A percentile compares a stretch with the other conserved stretches of the same genome.
Evolutionary conservation across 257 asterid genomes (phyloP).

Genomic region (Forsythia suspensa): DNA sequence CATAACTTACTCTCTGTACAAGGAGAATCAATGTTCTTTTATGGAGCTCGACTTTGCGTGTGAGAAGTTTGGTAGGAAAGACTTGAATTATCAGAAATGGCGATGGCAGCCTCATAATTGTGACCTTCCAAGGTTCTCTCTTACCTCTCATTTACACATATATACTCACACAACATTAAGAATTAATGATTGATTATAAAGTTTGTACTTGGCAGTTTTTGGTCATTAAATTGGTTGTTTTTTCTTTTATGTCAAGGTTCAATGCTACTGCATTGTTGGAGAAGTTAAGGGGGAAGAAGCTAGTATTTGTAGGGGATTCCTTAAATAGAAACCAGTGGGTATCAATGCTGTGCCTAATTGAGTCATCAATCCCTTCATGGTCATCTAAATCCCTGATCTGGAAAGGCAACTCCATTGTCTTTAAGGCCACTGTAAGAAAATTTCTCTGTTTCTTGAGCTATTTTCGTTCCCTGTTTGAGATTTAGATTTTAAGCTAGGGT

Average conservation of each 20-base stretch:
- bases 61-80: conserved; percentile 34
- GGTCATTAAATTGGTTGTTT: background rate
- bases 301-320: conserved; percentile 50
- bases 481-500: background rate
- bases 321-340: conserved; percentile 44
- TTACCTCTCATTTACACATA: background rate
- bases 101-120: conserved; percentile 53
- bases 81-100: conserved; percentile 41
- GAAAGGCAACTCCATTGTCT: conserved; percentile 1
- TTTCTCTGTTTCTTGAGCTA: background rate
- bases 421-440: conserved; percentile 27
- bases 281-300: conserved; percentile 37
- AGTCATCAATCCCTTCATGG: conserved; percentile 21
- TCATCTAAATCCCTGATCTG: conserved; percentile 8
- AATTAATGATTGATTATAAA: background rate
- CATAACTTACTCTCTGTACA: conserved; percentile 31
- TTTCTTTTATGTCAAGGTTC: conserved; percentile 25
- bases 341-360: conserved; percentile 40
- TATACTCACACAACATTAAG: background rate
- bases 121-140: conserved; percentile 39
- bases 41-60: conserved; percentile 45
- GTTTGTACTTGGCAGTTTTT: background rate
- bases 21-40: conserved; percentile 35
- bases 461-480: background rate
- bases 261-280: conserved; percentile 34